Conservation (phyloP, 139 green algal genomes). For the Closterium sp. region DNA sequence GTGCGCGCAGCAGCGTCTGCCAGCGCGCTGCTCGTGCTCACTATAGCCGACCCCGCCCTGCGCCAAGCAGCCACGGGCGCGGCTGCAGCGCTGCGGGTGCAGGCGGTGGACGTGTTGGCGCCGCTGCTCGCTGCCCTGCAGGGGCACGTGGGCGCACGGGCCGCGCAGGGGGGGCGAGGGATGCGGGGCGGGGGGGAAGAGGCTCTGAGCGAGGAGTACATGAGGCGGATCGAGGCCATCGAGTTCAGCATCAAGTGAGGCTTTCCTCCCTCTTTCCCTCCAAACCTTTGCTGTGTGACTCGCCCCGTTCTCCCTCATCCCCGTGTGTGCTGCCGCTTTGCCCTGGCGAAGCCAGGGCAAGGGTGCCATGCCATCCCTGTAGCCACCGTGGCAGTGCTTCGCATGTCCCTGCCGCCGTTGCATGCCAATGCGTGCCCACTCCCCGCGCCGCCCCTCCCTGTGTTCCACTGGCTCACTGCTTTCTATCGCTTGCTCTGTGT, state of each 20-base stretch:
- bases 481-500: not conserved
- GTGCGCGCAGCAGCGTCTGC: not conserved
- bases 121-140: slow-evolving; percentile 1
- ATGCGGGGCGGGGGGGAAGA: not conserved
- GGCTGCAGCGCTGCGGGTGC: not conserved
- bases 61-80: not conserved
- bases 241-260: slow-evolving; percentile 36
- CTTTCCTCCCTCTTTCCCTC: not conserved
- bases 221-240: slow-evolving; percentile 32
- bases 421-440: too few relatives aligned
- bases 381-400: not conserved
- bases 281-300: not conserved
- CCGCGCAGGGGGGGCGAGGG: not conserved
- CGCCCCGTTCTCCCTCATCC: not conserved
- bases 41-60: slow-evolving; percentile 7
- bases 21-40: slow-evolving; percentile 18
- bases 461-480: too few relatives aligned
- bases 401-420: too few relatives aligned
- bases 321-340: not conserved
- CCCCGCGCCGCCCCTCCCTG: too few relatives aligned
- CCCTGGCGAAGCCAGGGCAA: not conserved
- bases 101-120: slow-evolving; percentile 19
- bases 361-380: too few relatives aligned
- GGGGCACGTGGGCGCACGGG: not conserved
- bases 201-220: slow-evolving; percentile 32